Conservation (phyloP, 768 basidiomycete genomes). For the Chalciporus pseudorubinellus region DNA sequence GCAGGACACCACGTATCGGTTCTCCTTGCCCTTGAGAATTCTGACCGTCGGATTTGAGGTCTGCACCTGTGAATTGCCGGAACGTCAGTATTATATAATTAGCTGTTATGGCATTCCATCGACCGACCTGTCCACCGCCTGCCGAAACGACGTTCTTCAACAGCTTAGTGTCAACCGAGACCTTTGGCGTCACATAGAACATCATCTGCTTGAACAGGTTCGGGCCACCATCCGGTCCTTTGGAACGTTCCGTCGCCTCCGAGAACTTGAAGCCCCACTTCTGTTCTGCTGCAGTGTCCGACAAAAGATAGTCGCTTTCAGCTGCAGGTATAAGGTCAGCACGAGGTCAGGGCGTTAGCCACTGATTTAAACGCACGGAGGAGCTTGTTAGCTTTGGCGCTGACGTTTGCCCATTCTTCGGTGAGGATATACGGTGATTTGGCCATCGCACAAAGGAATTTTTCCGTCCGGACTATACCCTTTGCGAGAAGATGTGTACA, state of each 20-base stretch:
- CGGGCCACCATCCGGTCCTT: constrained; percentile 38
- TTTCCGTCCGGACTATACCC: constrained; percentile 77
- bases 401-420: constrained; percentile 65
- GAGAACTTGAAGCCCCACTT: constrained; percentile 65
- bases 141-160: constrained; percentile 68
- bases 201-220: constrained; percentile 61
- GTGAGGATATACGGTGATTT: constrained; percentile 59
- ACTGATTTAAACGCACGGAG: constrained; percentile 50
- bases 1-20: constrained; percentile 66
- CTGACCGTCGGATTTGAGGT: constrained; percentile 53
- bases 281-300: constrained; percentile 60
- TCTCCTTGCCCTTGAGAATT: constrained; percentile 45
- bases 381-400: constrained; percentile 52
- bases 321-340: constrained; percentile 40
- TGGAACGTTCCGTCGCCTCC: constrained; percentile 60
- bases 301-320: constrained; percentile 55
- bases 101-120: neutral
- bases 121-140: constrained; percentile 66
- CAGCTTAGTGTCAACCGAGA: constrained; percentile 55
- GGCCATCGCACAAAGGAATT: constrained; percentile 78
- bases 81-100: neutral
- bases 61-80: constrained; percentile 32
- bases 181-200: constrained; percentile 74
- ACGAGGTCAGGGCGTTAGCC: no score
- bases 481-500: constrained; percentile 80